phyloP scores from a whole-genome alignment of 2,329 filamentous ascomycete genomes.

The Fusarium cicatricum region DNA sequence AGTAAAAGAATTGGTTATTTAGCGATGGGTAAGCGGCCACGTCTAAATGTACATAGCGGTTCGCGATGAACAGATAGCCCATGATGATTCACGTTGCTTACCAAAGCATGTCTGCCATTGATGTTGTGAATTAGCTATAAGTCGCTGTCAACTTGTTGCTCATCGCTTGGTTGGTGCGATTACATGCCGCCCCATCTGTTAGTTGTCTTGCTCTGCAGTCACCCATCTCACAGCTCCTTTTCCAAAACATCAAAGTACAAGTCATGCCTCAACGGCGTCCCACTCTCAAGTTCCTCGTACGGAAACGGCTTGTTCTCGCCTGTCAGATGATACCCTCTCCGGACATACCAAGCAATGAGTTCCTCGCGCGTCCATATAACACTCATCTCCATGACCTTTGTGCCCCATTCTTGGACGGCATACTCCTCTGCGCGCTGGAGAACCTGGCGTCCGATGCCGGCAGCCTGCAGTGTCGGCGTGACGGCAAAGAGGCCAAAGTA shows the following conservation, averaged over 20 bases:
- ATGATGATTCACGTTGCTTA: constrained; percentile 18
- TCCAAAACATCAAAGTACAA: constrained; percentile 53
- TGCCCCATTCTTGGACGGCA: constrained; percentile 46
- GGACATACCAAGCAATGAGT: constrained; percentile 56
- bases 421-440: constrained; percentile 53
- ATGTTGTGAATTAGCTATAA: too few relatives aligned
- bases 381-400: constrained; percentile 51
- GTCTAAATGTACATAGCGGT: constrained; percentile 38
- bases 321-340: constrained; percentile 53
- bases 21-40: constrained; percentile 15
- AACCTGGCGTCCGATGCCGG: constrained; percentile 54
- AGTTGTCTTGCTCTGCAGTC: background rate
- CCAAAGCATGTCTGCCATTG: background rate
- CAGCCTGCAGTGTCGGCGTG: constrained; percentile 51
- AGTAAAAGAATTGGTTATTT: constrained; percentile 3
- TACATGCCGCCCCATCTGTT: background rate
- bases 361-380: constrained; percentile 55
- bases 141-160: too few relatives aligned
- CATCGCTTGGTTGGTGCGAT: background rate
- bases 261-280: constrained; percentile 51
- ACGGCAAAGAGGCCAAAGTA: constrained; percentile 61
- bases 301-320: constrained; percentile 54
- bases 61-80: constrained; percentile 23
- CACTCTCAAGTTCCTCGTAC: constrained; percentile 48
- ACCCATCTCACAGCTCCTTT: constrained; percentile 47